Base-by-base conservation (phyloP, 2,329 filamentous ascomycete species). In the Penicillium sp. region DNA sequence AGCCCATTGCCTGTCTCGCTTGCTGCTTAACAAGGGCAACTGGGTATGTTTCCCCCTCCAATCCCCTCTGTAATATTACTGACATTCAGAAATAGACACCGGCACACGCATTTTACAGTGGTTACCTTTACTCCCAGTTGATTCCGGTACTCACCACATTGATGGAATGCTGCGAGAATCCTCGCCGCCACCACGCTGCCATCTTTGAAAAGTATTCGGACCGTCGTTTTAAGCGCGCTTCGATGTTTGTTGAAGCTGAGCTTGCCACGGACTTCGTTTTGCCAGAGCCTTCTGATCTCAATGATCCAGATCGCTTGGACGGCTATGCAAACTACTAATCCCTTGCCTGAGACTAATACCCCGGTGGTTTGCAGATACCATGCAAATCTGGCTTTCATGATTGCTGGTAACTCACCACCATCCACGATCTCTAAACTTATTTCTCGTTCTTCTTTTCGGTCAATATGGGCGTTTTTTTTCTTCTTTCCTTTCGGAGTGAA, bases 131-230 rank as follows among this genome's bases (percentile, higher is more conserved):
- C 77, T 77, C 80, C 44, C 94, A 99, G 74, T 80, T 99, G 54
- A 86, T 87, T 67, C 87, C 88, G 2, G 78, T 97, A 37, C 82
- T 97, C 45, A 80, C 81, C 14, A 86, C 90, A 72, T 86, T 99
- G 62, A 78, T 95, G 48, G 91, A 96, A 65, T 97, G 93, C 78
- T 96, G 92, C 75, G 86, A 90, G 58, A 83, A 87, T 54, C 89
- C 92, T 7, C 82, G 82, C 61, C 86, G 87, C 67, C 94, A 99
- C 71, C 94, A 99, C 71, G 77, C 80, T 29, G 90, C 92, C 8
- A 88, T 99, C 40, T 97, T 85, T 70, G 90, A 96, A 54, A 99
- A 99, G 76, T 99, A 97, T 76, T 82, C 85, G 37, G 89, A 95
- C 72, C 89, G 88, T 70, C 86, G 89, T 51, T 97, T 91, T 80